phyloP scores from a whole-genome alignment of 2,329 filamentous ascomycete genomes.

The Aureobasidium sp. region DNA sequence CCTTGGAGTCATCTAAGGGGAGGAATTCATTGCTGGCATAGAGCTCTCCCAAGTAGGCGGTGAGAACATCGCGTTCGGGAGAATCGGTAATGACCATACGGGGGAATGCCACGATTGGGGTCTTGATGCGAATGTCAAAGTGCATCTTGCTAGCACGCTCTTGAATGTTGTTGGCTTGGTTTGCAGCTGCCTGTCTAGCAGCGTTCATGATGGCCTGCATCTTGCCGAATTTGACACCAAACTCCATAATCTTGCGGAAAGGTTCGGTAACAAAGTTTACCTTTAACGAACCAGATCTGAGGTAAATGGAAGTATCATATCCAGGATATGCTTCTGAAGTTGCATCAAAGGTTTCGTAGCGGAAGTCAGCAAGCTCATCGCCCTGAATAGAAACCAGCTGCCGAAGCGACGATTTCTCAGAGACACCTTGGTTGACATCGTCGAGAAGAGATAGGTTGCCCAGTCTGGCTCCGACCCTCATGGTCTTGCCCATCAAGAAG shows the following conservation, averaged over 20 bases:
- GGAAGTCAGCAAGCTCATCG: slow-evolving; percentile 90
- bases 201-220: slow-evolving; percentile 99
- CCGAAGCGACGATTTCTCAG: slow-evolving; percentile 70
- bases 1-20: slow-evolving; percentile 67
- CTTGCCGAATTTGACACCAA: slow-evolving; percentile 96
- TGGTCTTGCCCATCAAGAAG: slow-evolving; percentile 74
- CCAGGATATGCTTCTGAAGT: slow-evolving; percentile 74
- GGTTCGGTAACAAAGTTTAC: slow-evolving; percentile 96
- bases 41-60: slow-evolving; percentile 91
- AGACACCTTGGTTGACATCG: slow-evolving; percentile 85
- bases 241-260: slow-evolving; percentile 96
- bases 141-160: slow-evolving; percentile 84
- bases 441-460: slow-evolving; percentile 85
- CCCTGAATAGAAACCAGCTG: slow-evolving; percentile 92
- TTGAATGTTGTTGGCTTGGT: slow-evolving; percentile 87
- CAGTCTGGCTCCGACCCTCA: slow-evolving; percentile 78
- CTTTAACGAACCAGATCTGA: slow-evolving; percentile 90
- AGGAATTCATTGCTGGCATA: slow-evolving; percentile 93
- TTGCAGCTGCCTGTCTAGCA: slow-evolving; percentile 85
- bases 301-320: slow-evolving; percentile 83
- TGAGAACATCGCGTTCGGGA: slow-evolving; percentile 71
- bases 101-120: slow-evolving; percentile 93
- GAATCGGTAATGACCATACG: slow-evolving; percentile 62
- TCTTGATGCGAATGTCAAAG: slow-evolving; percentile 88
- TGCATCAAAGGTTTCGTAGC: slow-evolving; percentile 89